A percentile compares a stretch with the other conserved stretches of the same genome.
Conservation (phyloP, 1,284 basidiomycete genomes). For the Ustilago sp. region DNA sequence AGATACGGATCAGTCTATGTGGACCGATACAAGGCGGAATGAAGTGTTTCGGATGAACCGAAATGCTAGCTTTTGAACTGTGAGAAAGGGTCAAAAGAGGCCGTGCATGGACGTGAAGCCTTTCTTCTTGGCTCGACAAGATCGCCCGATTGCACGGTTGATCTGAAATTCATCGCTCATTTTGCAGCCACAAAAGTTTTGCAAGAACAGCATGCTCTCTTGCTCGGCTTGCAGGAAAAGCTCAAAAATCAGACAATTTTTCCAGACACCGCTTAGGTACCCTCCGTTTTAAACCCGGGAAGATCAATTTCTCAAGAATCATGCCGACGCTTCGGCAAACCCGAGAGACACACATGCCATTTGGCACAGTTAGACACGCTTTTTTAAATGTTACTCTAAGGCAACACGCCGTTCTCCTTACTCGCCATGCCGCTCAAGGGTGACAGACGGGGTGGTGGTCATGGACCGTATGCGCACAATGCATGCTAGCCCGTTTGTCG, state of each 20-base stretch:
- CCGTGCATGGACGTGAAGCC: background rate
- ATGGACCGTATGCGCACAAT: background rate
- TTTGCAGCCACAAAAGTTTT: background rate
- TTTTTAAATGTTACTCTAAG: background rate
- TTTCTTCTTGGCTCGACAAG: background rate
- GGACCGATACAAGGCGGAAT: background rate
- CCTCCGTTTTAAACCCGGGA: background rate
- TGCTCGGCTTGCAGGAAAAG: slow-evolving; percentile 1
- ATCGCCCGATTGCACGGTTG: background rate
- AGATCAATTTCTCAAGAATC: background rate
- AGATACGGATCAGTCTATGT: background rate
- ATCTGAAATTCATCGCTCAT: background rate
- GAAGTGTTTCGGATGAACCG: background rate
- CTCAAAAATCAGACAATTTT: background rate
- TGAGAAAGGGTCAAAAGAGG: background rate
- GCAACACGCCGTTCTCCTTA: background rate
- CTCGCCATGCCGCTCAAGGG: background rate
- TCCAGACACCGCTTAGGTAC: background rate
- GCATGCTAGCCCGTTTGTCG: background rate
- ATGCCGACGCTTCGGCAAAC: slow-evolving; percentile 10
- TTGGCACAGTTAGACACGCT: background rate
- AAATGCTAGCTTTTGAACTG: background rate
- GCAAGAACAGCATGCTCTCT: slow-evolving; percentile 9
- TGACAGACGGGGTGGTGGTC: background rate
- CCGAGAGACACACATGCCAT: background rate